phyloP scores from a whole-genome alignment of 441 rosid genomes.

The Populus hybrid region DNA sequence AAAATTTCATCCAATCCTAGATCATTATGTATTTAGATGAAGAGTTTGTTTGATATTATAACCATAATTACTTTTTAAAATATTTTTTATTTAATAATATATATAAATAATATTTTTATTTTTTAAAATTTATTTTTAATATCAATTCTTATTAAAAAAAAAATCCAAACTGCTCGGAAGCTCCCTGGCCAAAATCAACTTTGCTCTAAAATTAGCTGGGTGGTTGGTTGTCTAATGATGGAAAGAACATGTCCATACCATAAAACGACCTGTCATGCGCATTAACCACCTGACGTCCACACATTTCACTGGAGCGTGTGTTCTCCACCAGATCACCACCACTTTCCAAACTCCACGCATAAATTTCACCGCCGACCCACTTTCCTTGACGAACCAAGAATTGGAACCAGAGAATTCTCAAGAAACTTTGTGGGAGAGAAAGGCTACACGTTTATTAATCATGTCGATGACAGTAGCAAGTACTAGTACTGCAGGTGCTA shows the following conservation, averaged over 20 bases:
- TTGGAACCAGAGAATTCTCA: background rate
- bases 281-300: background rate
- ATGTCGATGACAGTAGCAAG: conserved; percentile 32
- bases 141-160: no score
- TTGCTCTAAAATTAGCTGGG: background rate
- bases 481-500: conserved; percentile 20
- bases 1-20: no score
- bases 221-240: background rate
- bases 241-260: background rate
- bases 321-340: conserved; percentile 36
- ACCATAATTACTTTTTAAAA: no score
- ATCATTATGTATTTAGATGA: no score
- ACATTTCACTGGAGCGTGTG: conserved; percentile 26
- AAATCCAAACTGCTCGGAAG: no score
- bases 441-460: background rate
- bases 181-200: no score
- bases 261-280: background rate
- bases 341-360: background rate
- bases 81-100: no score
- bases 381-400: background rate
- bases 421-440: background rate
- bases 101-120: no score
- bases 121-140: no score
- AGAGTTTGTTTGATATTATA: no score
- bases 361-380: background rate